Base-by-base conservation (phyloP, 176 grass and related monocot species). In the Oryza glumipatula region DNA sequence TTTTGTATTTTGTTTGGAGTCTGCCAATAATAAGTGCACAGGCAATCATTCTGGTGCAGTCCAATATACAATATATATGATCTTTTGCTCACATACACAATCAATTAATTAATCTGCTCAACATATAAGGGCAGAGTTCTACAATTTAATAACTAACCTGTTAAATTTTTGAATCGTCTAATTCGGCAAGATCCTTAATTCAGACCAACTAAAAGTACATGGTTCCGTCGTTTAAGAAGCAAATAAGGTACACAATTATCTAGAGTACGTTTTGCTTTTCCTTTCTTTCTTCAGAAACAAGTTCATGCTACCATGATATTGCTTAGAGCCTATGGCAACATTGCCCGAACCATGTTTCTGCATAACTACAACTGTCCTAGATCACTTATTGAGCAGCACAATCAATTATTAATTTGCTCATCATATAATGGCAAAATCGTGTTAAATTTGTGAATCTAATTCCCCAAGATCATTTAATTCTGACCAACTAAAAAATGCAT, bases 1-100 rank as follows among this genome's bases (percentile, higher is more conserved):
- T 82, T 85, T 82, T 9, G 10, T 86, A 78, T 67, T 36, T 52
- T 1, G 45, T 74, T 77, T 78, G 46, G 79, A 82, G 67, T 82
- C 46, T 82, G 28, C 32, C 33, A 48, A 67, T 82, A 46, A 73
- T 90, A 81, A 86, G 73, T 82, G 73, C 78, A 82, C 78, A 47
- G 2, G 13, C 36, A 86, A 86, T 82, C 74, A 82, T 77, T 66
- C 43, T 21, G 54, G 82, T 65, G 85, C 51, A 65, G 43, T 76
- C n/a, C 68, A 58, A 58, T 58, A 56, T 41, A 44, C 11, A 44
- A 44, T 44, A 44, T 68, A 73, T 60, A 85, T 65, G 38, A 76
- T 48, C 30, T 81, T 43, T 19, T 5, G 51, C 64, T 60, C 64
- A 61, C 63, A 79, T 17, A 56, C 17, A 14, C 0, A 41, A 70